Percentiles rank a stretch among this genome's conserved stretches.
phyloP scores from a whole-genome alignment of 371 early-diverging fungal species.

The Saksenaea oblongispora region DNA sequence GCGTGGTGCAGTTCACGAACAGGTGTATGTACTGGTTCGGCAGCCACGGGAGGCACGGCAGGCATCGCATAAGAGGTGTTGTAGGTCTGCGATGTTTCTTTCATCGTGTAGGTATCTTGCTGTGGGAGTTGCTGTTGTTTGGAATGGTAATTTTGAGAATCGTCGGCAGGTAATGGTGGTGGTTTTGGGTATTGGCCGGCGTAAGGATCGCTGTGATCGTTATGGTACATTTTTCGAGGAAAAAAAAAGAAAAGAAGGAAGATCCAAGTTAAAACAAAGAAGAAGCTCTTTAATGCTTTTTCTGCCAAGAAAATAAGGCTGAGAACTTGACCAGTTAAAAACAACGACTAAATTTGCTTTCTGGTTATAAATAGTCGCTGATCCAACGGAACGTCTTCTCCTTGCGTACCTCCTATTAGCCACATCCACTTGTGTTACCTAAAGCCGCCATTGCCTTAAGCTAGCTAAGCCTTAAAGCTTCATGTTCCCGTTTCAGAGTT shows the following conservation, averaged over 20 bases:
- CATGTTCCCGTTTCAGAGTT: no score
- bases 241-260: background rate
- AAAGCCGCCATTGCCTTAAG: no score
- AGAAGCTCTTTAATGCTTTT: background rate
- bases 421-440: no score
- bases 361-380: background rate
- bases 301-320: background rate
- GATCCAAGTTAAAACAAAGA: background rate
- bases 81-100: constrained; percentile 6
- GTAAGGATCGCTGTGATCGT: constrained; percentile 20
- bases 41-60: background rate
- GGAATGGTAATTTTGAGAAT: background rate
- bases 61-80: constrained; percentile 5
- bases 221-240: background rate
- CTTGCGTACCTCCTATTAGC: no score
- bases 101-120: constrained; percentile 1
- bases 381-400: no score
- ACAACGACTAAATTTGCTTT: background rate
- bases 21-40: background rate
- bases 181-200: constrained; percentile 24
- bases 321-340: constrained; percentile 1
- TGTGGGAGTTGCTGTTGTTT: constrained; percentile 10
- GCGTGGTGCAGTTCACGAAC: background rate
- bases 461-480: no score
- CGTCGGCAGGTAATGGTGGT: background rate